A percentile compares a stretch with the other conserved stretches of the same genome.
These are phyloP conservation scores for Biscutella laevigata DNA, from an alignment of 441 rosid genomes.

Conservation along the genomic window DNA sequence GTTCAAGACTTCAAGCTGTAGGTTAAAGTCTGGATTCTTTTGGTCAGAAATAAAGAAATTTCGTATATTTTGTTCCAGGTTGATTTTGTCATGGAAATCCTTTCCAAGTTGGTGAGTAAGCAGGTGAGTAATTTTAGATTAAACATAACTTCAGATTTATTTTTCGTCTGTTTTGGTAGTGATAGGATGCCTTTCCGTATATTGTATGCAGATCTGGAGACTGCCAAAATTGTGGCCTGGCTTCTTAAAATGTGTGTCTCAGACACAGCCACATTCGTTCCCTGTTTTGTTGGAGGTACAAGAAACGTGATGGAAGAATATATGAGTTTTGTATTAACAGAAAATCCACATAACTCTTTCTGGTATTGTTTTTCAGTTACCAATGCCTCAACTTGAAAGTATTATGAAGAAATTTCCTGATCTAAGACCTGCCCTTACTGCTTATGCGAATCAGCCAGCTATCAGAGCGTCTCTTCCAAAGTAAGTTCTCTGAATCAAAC, in stretches of 20 bases:
- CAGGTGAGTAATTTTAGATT: conserved; percentile 47
- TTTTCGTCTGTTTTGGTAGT: not conserved
- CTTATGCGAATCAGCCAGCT: conserved; percentile 65
- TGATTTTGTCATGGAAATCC: conserved; percentile 94
- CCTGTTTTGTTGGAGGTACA: conserved; percentile 73
- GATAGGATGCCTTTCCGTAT: not conserved
- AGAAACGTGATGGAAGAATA: not conserved
- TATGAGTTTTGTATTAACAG: not conserved
- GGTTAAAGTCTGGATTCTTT: conserved; percentile 6
- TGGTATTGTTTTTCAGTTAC: conserved; percentile 54
- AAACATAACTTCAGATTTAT: not conserved
- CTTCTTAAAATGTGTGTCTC: conserved; percentile 89
- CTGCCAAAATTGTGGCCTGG: conserved; percentile 99
- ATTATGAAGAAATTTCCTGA: conserved; percentile 65
- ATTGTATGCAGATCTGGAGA: conserved; percentile 69
- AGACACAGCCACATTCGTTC: conserved; percentile 91
- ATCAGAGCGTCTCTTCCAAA: conserved; percentile 60
- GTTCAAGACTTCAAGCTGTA: not conserved
- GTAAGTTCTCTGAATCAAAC: conserved; percentile 30
- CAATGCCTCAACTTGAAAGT: conserved; percentile 76
- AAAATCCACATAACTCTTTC: not conserved
- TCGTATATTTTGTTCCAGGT: conserved; percentile 39
- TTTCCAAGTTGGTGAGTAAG: conserved; percentile 81
- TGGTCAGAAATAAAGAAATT: not conserved
- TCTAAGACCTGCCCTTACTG: conserved; percentile 61